Conservation (phyloP, 495 filamentous ascomycete genomes). For the Cudoniella acicularis region DNA sequence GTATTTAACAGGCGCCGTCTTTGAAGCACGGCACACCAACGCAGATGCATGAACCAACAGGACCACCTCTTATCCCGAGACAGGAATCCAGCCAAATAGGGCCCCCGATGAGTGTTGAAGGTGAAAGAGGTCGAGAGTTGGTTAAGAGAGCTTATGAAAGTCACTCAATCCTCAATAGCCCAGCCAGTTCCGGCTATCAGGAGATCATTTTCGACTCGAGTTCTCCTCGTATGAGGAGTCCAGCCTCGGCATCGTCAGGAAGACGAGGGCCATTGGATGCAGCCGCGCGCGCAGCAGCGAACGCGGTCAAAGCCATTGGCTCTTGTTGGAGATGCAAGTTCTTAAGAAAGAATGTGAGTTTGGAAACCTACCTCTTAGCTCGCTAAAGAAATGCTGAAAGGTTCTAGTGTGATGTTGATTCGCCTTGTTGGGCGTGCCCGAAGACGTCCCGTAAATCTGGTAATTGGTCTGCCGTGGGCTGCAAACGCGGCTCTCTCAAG, state of each 20-base stretch:
- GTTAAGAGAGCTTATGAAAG: neutral
- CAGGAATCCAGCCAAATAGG: too few relatives aligned
- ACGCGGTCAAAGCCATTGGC: neutral
- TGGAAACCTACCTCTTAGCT: too few relatives aligned
- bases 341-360: conserved; percentile 1
- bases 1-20: too few relatives aligned
- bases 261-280: neutral
- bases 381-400: too few relatives aligned
- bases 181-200: neutral
- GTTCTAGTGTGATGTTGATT: too few relatives aligned
- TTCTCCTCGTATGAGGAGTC: neutral
- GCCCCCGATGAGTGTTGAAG: neutral
- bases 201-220: conserved; percentile 1
- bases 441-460: neutral
- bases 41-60: too few relatives aligned
- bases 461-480: neutral
- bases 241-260: neutral
- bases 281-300: neutral
- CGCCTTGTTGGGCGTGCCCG: neutral
- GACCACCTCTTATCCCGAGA: too few relatives aligned
- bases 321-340: conserved; percentile 1
- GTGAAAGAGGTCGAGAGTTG: neutral
- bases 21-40: too few relatives aligned
- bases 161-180: neutral
- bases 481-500: neutral